A percentile compares a stretch with the other conserved stretches of the same genome.
Conservation (phyloP, 371 early-diverging fungal species). For the Chytridiales sp. region DNA sequence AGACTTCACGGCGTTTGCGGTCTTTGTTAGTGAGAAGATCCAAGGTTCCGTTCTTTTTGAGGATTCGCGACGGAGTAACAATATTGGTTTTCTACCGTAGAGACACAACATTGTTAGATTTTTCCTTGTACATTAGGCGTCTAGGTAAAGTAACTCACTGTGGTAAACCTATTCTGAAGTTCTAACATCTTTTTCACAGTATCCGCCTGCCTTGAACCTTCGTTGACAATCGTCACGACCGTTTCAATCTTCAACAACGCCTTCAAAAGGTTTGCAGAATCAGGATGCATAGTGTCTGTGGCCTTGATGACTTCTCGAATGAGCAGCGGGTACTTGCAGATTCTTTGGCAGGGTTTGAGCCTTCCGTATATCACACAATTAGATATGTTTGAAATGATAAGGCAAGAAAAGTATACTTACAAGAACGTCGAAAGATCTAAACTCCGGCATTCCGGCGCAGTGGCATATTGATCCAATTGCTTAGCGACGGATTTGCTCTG, state of each 20-base stretch:
- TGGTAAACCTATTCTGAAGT: conserved; percentile 41
- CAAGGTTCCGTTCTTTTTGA: conserved; percentile 39
- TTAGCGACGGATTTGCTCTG: conserved; percentile 35
- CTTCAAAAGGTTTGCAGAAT: conserved; percentile 33
- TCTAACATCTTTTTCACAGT: conserved; percentile 47
- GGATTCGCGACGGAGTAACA: conserved; percentile 42
- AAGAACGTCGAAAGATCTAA: conserved; percentile 49
- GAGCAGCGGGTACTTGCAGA: conserved; percentile 96
- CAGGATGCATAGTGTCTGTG: conserved; percentile 45
- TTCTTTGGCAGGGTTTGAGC: conserved; percentile 94
- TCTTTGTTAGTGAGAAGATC: conserved; percentile 33
- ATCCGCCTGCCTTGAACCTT: conserved; percentile 49
- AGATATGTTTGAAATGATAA: neutral
- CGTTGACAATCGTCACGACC: conserved; percentile 53
- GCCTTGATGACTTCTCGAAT: conserved; percentile 52
- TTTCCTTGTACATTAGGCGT: neutral
- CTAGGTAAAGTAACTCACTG: conserved; percentile 20
- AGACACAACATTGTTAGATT: neutral
- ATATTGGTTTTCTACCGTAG: conserved; percentile 39
- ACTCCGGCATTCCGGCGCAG: conserved; percentile 35
- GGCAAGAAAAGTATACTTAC: conserved; percentile 21
- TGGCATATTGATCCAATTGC: conserved; percentile 39
- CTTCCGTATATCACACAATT: conserved; percentile 5
- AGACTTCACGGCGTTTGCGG: conserved; percentile 42
- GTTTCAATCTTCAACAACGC: conserved; percentile 48